phyloP scores from a whole-genome alignment of 768 basidiomycete genomes.

The Cantharellus anzutake region DNA sequence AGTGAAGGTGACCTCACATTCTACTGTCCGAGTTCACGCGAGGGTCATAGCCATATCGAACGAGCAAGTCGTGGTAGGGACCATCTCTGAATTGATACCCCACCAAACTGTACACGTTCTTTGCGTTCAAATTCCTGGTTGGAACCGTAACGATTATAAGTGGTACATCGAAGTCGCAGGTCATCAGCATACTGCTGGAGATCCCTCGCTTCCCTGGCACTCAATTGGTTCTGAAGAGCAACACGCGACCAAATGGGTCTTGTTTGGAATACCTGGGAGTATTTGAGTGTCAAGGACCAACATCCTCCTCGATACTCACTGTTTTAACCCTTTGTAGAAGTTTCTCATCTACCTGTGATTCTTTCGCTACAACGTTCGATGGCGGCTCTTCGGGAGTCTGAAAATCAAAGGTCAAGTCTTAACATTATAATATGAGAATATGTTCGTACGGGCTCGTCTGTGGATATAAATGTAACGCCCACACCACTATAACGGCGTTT shows the following conservation, averaged over 20 bases:
- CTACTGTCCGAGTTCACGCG: constrained; percentile 33
- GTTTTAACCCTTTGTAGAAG: constrained; percentile 30
- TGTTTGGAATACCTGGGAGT: constrained; percentile 39
- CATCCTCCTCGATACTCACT: constrained; percentile 18
- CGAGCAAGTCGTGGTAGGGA: constrained; percentile 78
- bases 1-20: neutral
- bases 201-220: constrained; percentile 42
- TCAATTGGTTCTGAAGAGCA: constrained; percentile 69
- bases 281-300: neutral
- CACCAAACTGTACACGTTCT: too few species aligned
- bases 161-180: too few species aligned
- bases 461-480: constrained; percentile 42
- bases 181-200: constrained; percentile 43
- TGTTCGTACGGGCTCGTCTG: constrained; percentile 23
- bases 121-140: too few species aligned
- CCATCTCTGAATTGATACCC: constrained; percentile 88
- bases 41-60: constrained; percentile 82
- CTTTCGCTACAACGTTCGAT: constrained; percentile 1
- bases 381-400: neutral
- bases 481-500: constrained; percentile 72
- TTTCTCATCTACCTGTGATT: constrained; percentile 17
- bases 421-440: neutral
- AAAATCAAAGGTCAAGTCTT: neutral
- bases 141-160: too few species aligned
- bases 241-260: constrained; percentile 83